Evolutionary conservation across 441 rosid species (phyloP), one percentile per base, ranked within the genome.

Genomic region (Gossypium lobatum): DNA sequence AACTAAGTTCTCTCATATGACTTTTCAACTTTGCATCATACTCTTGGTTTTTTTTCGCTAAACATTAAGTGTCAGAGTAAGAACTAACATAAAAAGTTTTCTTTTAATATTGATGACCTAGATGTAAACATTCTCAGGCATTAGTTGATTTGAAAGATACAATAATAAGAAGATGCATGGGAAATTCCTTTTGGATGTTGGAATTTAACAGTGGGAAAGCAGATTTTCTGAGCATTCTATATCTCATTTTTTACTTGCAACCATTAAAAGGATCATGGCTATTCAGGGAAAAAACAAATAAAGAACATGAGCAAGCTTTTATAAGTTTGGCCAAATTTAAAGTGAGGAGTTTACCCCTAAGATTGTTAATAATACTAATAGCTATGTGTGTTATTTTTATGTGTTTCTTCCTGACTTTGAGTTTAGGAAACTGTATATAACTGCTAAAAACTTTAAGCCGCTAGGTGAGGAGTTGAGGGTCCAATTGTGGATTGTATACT

Each of bases 71-170:
- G 6, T 54, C 52, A 42, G 8, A 39, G 16, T 50, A 34, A 71
- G 70, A 23, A 39, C 18, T 55, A 25, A 63, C 20, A 53, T 37
- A 60, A 17, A 39, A 4, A 6, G 66, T 28, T 61, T 57, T 21
- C 60, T 76, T 76, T 54, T 58, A 31, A 31, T 66, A 54, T 6
- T 37, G 17, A 13, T 68, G 74, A 37, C 42, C 64, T 6, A 39
- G 3, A 16, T 42, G 48, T 14, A 45, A 28, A 17, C 20, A 39
- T 45, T 50, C 60, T 52, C 55, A 9, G 18, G 64, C 6, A 31
- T 52, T 18, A 13, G 60, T 42, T 42, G 71, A 14, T 8, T 59
- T n/a, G 46, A 58, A 13, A 23, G 55, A 13, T 64, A 53, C 8
- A 28, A 23, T 26, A 34, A 11, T 7, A 21, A 64, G 67, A 26